These are phyloP conservation scores for Talaromyces borbonicus DNA, from an alignment of 495 filamentous ascomycete species.

Conservation along the genomic window DNA sequence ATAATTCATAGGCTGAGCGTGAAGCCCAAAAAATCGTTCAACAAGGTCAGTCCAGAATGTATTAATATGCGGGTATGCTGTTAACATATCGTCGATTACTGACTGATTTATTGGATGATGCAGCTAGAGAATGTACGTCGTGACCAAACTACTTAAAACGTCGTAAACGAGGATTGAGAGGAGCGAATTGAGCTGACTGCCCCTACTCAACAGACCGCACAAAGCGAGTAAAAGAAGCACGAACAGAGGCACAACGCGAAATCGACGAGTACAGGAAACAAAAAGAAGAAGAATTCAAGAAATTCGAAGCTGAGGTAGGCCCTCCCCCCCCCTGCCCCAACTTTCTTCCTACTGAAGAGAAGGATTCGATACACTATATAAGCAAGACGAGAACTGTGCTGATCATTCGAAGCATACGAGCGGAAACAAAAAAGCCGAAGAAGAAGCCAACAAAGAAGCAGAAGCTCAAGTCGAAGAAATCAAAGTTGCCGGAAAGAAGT, in stretches of 20 bases:
- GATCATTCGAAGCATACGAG: slow-evolving; percentile 55
- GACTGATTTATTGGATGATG: slow-evolving; percentile 17
- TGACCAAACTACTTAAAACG: background rate
- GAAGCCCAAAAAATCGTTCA: slow-evolving; percentile 99
- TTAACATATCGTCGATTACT: slow-evolving; percentile 13
- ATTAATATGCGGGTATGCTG: background rate
- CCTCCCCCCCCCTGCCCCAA: background rate
- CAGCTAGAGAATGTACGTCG: slow-evolving; percentile 63
- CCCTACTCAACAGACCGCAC: slow-evolving; percentile 77
- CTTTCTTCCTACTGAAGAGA: background rate
- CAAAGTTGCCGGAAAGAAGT: slow-evolving; percentile 64
- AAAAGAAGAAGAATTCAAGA: slow-evolving; percentile 92
- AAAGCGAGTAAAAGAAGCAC: slow-evolving; percentile 91
- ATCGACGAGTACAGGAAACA: slow-evolving; percentile 86
- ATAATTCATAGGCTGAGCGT: slow-evolving; percentile 67
- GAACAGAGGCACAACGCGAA: slow-evolving; percentile 92
- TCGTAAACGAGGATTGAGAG: background rate
- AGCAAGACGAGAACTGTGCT: background rate
- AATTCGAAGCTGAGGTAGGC: slow-evolving; percentile 81
- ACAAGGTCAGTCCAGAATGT: slow-evolving; percentile 64
- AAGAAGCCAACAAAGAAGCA: slow-evolving; percentile 74
- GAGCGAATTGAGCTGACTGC: too few relatives aligned
- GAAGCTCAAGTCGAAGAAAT: slow-evolving; percentile 76
- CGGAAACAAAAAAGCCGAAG: slow-evolving; percentile 79
- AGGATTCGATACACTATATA: background rate